These are phyloP conservation scores for Thyridium curvatum DNA, from an alignment of 2,329 filamentous ascomycete genomes.

Conservation along the genomic window DNA sequence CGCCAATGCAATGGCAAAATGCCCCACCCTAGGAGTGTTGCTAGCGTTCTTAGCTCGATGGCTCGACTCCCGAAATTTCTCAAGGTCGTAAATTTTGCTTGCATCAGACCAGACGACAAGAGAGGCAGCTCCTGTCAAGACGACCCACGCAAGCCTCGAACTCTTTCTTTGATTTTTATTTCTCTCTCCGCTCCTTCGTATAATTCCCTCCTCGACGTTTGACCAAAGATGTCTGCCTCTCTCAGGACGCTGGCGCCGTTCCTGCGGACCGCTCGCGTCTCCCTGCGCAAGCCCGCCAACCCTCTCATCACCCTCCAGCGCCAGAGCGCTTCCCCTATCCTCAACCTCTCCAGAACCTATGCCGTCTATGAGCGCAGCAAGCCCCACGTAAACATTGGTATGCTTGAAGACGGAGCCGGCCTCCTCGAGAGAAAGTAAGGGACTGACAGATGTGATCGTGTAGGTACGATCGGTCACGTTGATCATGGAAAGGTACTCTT, in stretches of 20 bases:
- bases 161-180: conserved; percentile 9
- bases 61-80: conserved; percentile 9
- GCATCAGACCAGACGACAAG: conserved; percentile 3
- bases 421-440: neutral
- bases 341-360: conserved; percentile 61
- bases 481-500: conserved; percentile 99
- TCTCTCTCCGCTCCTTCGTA: conserved; percentile 6
- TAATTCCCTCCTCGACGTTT: conserved; percentile 7
- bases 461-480: conserved; percentile 96
- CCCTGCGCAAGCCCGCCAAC: conserved; percentile 58
- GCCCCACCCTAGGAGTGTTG: too few relatives aligned
- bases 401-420: conserved; percentile 15
- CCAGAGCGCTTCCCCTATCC: conserved; percentile 56
- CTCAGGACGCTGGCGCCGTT: conserved; percentile 73
- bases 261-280: conserved; percentile 72
- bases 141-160: conserved; percentile 4
- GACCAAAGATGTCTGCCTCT: conserved; percentile 70
- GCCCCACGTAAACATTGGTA: conserved; percentile 98
- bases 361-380: conserved; percentile 81
- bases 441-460: conserved; percentile 8
- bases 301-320: conserved; percentile 72
- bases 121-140: conserved; percentile 4
- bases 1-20: too few relatives aligned
- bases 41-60: too few relatives aligned
- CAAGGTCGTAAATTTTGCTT: conserved; percentile 14